Percentiles rank a stretch among this genome's conserved stretches.
phyloP scores from a whole-genome alignment of 371 early-diverging fungal species.

The Lichtheimia ornata region DNA sequence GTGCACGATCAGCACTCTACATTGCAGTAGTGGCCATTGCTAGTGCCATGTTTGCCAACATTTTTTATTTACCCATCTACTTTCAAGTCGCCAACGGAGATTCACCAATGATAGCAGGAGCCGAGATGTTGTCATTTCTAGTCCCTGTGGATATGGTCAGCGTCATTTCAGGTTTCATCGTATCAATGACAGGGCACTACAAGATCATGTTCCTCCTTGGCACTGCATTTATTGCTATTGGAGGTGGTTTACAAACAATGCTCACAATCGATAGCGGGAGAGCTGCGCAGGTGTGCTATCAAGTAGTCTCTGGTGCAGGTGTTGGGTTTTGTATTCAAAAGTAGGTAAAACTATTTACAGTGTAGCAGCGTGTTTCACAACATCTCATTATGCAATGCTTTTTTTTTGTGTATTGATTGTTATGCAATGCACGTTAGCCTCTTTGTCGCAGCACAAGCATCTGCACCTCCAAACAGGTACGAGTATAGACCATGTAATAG shows the following conservation, averaged over 20 bases:
- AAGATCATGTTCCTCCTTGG: conserved; percentile 54
- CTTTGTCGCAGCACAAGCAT: conserved; percentile 12
- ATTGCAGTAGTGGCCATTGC: conserved; percentile 47
- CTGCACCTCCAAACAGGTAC: conserved; percentile 2
- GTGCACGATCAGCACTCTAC: conserved; percentile 44
- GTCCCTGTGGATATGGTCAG: conserved; percentile 52
- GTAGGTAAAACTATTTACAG: conserved; percentile 4
- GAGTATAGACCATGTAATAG: neutral
- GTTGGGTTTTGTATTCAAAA: conserved; percentile 53
- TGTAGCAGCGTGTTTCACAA: neutral
- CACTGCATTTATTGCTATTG: conserved; percentile 42
- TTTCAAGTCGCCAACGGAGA: conserved; percentile 71
- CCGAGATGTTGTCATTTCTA: conserved; percentile 67
- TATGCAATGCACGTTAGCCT: neutral
- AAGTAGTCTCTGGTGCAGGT: conserved; percentile 56
- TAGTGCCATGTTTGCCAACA: conserved; percentile 53
- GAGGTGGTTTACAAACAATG: conserved; percentile 52
- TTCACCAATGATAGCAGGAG: conserved; percentile 53
- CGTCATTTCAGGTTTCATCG: conserved; percentile 53
- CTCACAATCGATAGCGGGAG: conserved; percentile 27
- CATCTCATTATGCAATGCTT: neutral
- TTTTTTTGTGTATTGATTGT: too few species aligned
- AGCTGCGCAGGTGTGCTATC: conserved; percentile 36
- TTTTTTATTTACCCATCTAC: conserved; percentile 73
- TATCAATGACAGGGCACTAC: conserved; percentile 52